Base-by-base conservation (phyloP, 169 alveolate genomes). In the Eimeria sp. region DNA sequence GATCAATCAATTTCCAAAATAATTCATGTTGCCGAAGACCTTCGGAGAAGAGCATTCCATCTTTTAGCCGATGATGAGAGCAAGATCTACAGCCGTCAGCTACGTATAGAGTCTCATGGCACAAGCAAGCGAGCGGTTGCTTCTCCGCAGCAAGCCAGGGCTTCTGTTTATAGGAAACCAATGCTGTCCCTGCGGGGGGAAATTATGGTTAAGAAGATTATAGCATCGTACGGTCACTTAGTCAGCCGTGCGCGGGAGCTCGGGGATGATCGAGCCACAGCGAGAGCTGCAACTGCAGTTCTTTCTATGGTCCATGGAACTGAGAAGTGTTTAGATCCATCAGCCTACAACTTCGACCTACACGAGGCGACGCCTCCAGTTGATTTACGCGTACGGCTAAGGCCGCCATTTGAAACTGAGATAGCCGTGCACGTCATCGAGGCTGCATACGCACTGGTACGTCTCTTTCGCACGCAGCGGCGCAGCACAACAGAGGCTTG, bases 271-370 rank as follows among this genome's bases (percentile, higher is more conserved):
- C 56, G 37, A 25, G 94, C 94, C 52, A 66, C 85, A 49, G 94
- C 62, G 40, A 43, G 94, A 30, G 94, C 94, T 62, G 94, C 94
- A 62, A 66, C 68, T 66, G 94, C 83, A 23, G 23, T 87, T 43
- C 94, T 87, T 16, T 87, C 94, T n/a, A 87, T 87, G 94, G 30
- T 87, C 83, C 94, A 62, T 46, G 94, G 94, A 37, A 87, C 94
- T 87, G 94, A 87, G 52, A 62, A 66, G 56, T 87, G 83, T 33
- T 87, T 87, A 68, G 74, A 56, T 83, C 56, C 76, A 58, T 18
- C 94, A 27, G 33, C 64, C 25, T 33, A 27, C 40, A 46, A 87
- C 46, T 11, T n/a, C 37, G 83, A 87, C 25, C 10, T 16, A 9
- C 33, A 11, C 54, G 94, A 62, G 33, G 37, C 62, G 49, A 27